Percentiles rank a stretch among this genome's conserved stretches.
Evolutionary conservation across 73 alveolate genomes (phyloP).

Genomic region (Paramecium tetraurelia): DNA sequence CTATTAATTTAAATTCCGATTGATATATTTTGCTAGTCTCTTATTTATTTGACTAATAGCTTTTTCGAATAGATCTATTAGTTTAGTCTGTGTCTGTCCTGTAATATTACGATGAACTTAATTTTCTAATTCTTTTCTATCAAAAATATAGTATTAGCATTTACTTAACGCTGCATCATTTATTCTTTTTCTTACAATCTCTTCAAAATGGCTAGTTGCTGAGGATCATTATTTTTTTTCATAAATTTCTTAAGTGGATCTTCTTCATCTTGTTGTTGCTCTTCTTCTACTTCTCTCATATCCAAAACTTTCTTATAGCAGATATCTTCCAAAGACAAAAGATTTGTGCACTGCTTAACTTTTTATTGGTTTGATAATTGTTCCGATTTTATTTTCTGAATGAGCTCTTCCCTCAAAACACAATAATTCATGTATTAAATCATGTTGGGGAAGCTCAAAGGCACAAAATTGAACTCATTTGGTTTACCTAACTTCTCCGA

Average conservation of each 20-base stretch:
- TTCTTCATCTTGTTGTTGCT: not conserved
- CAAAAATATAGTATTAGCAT: not conserved
- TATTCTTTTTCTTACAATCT: conserved; percentile 4
- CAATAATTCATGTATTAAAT: conserved; percentile 42
- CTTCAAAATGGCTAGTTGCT: not conserved
- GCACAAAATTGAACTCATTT: not conserved
- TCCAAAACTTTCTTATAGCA: not conserved
- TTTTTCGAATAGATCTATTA: not conserved
- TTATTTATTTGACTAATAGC: not conserved
- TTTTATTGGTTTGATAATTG: not conserved
- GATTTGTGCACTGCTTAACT: not conserved
- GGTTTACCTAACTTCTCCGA: not conserved
- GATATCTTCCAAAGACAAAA: conserved; percentile 17
- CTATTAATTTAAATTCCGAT: not conserved
- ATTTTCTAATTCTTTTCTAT: conserved; percentile 2
- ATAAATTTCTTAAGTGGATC: not conserved
- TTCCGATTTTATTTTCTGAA: not conserved
- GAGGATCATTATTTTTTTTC: not conserved
- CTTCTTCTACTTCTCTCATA: not conserved
- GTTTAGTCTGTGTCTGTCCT: not conserved
- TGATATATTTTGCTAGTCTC: not conserved
- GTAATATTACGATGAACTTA: not conserved
- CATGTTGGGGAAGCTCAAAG: not conserved
- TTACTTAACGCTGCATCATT: not conserved
- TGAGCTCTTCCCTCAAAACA: conserved; percentile 11